These are phyloP conservation scores for Scutellaria minor DNA, from an alignment of 257 asterid genomes.

Conservation along the genomic window DNA sequence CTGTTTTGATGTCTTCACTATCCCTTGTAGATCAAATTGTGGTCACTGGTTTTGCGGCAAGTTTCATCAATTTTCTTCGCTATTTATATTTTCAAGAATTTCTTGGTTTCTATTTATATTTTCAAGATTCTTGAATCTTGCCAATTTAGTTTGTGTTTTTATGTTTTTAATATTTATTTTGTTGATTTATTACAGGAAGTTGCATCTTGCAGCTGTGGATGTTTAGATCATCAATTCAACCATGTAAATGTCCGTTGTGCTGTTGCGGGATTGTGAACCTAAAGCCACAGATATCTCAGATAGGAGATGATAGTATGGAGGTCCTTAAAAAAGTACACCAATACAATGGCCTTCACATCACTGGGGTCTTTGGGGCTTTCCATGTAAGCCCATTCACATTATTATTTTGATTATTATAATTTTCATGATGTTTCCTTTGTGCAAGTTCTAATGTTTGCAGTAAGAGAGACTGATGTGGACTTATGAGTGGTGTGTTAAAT, in stretches of 20 bases:
- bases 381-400: slow-evolving; percentile 41
- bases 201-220: slow-evolving; percentile 71
- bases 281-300: slow-evolving; percentile 44
- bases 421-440: not conserved
- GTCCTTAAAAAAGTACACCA: slow-evolving; percentile 48
- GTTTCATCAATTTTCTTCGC: not conserved
- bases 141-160: not conserved
- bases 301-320: slow-evolving; percentile 41
- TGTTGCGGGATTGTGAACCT: slow-evolving; percentile 51
- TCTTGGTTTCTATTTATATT: too few species aligned
- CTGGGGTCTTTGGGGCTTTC: slow-evolving; percentile 48
- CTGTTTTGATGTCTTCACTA: slow-evolving; percentile 58
- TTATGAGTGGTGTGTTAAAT: not conserved
- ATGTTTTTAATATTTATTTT: not conserved
- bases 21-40: slow-evolving; percentile 64
- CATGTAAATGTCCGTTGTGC: slow-evolving; percentile 76
- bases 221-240: slow-evolving; percentile 49
- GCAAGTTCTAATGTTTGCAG: not conserved
- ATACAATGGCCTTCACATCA: slow-evolving; percentile 55
- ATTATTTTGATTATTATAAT: not conserved
- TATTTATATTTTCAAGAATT: too few species aligned
- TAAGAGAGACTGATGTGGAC: not conserved
- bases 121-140: not conserved
- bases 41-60: slow-evolving; percentile 75
- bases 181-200: slow-evolving; percentile 38